Evolutionary conservation across 768 basidiomycete genomes (phyloP), one percentile per base, ranked within the genome.

Genomic region (Tylopilus sp.): DNA sequence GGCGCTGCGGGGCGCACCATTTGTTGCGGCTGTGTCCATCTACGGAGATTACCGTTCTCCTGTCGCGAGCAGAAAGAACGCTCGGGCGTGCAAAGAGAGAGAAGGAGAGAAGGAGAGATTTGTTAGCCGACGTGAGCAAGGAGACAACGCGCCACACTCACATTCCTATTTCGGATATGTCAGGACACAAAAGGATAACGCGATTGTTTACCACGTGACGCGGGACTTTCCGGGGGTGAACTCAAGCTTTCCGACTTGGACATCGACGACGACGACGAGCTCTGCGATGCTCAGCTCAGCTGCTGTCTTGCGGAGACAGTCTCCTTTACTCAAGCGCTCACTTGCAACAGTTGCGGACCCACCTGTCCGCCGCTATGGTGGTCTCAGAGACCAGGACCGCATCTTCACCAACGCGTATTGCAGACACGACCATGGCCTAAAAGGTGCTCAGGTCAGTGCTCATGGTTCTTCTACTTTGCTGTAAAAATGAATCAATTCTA

Each of bases 391-490:
- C 73, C 91, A 94, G 64, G 91, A 92, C 70, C 83, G 91, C 42
- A 93, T 93, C 56, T 98, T 98, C 64, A 94, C 91, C 36, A 98
- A 97, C 68, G 82, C 83, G 1, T 95, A 87, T 65, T 86, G 81
- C 63, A 79, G 81, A 52, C 91, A 95, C 67, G 95, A 98, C 64
- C 88, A 92, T 67, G 87, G 92, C 13, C 70, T 99, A 45, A 98
- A 97, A 71, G 95, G 95, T 38, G 95, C 95, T 20, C 66, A 81
- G 80, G 93, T 93, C 17, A 44, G 65, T 64, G 22, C 25, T 31
- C 7, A 10, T 35, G 1, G 7, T 28, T 17, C 3, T n/a, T n/a
- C n/a, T n/a, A n/a, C 18, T 18, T 3, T 26, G 11, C 6, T 1
- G 2, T 10, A 10, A 5, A 43, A 53, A 44, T 20, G 51, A 52